Evolutionary conservation across 1,284 basidiomycete species (phyloP).

Genomic region (Golubevia sp.): DNA sequence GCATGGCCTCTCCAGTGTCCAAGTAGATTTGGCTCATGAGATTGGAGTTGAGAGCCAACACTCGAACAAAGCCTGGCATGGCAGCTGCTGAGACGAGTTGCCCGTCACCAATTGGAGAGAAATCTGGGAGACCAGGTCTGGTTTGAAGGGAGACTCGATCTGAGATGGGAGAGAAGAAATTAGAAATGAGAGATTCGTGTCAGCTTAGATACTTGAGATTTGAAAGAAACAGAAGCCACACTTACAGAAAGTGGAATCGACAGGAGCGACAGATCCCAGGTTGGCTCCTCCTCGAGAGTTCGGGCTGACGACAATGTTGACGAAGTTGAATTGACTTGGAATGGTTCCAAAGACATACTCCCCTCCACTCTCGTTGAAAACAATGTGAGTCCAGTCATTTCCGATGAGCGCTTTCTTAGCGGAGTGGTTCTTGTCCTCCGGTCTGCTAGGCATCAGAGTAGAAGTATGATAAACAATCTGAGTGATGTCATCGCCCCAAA

Average conservation of each 20-base stretch:
- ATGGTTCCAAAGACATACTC: constrained; percentile 87
- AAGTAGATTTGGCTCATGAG: constrained; percentile 55
- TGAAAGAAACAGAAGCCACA: neutral
- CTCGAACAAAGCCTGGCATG: constrained; percentile 47
- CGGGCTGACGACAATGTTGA: constrained; percentile 83
- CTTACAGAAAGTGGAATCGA: constrained; percentile 46
- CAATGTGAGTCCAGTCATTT: constrained; percentile 68
- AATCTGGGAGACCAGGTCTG: constrained; percentile 46
- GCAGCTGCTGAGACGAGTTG: constrained; percentile 45
- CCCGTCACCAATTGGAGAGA: constrained; percentile 53
- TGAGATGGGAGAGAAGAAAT: neutral
- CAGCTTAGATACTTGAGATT: neutral
- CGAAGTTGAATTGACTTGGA: constrained; percentile 90
- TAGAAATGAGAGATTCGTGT: neutral
- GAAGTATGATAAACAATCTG: constrained; percentile 95
- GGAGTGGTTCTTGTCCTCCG: constrained; percentile 30
- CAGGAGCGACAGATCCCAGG: constrained; percentile 44
- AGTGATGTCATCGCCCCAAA: constrained; percentile 97
- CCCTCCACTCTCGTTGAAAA: constrained; percentile 77
- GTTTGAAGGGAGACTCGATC: constrained; percentile 55
- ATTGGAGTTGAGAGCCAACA: constrained; percentile 49
- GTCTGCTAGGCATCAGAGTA: constrained; percentile 83
- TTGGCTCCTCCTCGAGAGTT: constrained; percentile 41
- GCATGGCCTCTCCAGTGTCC: constrained; percentile 53
- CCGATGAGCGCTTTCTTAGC: constrained; percentile 58